Percentiles rank a stretch among this genome's conserved stretches.
Conservation (phyloP, 805 yeast species). For the Pichia rugopelliculosa region DNA sequence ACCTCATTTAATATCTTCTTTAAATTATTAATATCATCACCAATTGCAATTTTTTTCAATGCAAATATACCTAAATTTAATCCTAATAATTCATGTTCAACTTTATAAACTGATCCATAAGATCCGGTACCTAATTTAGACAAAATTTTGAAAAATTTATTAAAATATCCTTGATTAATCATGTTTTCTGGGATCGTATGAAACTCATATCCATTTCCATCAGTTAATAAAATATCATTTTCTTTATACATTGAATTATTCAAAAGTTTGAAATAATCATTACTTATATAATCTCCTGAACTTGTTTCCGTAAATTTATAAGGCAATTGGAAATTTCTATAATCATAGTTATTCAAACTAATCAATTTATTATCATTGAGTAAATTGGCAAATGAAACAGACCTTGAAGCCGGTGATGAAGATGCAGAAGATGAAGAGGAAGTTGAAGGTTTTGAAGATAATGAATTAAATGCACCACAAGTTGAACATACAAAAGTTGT, state of each 20-base stretch:
- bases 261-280: conserved; percentile 26
- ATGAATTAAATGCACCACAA: conserved; percentile 21
- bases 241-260: conserved; percentile 4
- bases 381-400: background rate
- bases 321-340: background rate
- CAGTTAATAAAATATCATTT: conserved; percentile 2
- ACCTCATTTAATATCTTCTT: conserved; percentile 72
- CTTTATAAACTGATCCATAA: conserved; percentile 77
- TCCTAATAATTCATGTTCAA: conserved; percentile 70
- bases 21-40: conserved; percentile 63
- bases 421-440: background rate
- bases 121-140: conserved; percentile 73
- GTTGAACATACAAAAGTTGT: conserved; percentile 19
- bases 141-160: conserved; percentile 57
- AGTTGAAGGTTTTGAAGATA: no score
- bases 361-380: background rate
- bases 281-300: conserved; percentile 17
- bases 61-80: conserved; percentile 75
- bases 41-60: conserved; percentile 76
- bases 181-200: conserved; percentile 31
- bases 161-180: conserved; percentile 77
- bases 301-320: conserved; percentile 6
- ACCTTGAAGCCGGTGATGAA: background rate
- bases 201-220: background rate
- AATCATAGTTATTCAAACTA: background rate